Percentiles rank a stretch among this genome's conserved stretches.
phyloP scores from a whole-genome alignment of 1,284 basidiomycete species.

The Heterobasidion annosum region DNA sequence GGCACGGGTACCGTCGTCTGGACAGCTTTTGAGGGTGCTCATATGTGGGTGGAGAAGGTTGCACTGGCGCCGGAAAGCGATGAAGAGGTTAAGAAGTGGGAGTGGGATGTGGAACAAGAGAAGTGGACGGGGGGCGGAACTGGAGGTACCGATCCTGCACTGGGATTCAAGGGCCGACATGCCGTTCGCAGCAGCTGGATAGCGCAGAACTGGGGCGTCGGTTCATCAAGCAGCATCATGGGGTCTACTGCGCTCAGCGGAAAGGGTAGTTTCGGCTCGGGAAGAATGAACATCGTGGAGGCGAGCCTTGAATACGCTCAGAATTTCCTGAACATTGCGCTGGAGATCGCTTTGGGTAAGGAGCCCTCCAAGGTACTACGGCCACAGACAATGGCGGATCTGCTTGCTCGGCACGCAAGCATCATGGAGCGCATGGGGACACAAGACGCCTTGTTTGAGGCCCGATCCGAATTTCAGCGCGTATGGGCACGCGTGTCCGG shows the following conservation, averaged over 20 bases:
- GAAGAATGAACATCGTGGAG: conserved; percentile 37
- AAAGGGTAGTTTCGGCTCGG: conserved; percentile 23
- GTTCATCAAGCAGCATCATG: conserved; percentile 30
- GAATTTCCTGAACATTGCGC: conserved; percentile 42
- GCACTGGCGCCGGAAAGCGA: conserved; percentile 46
- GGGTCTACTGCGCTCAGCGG: conserved; percentile 27
- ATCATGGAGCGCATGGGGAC: conserved; percentile 64
- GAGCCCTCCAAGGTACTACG: conserved; percentile 27
- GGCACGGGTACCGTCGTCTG: conserved; percentile 29
- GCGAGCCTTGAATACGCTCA: conserved; percentile 44
- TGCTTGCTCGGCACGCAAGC: conserved; percentile 54
- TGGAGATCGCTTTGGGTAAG: conserved; percentile 36
- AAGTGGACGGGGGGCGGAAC: conserved; percentile 63
- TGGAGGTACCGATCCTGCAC: conserved; percentile 67
- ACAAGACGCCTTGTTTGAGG: conserved; percentile 42
- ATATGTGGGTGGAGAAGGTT: conserved; percentile 64
- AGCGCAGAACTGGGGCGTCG: conserved; percentile 63
- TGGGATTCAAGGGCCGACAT: conserved; percentile 61
- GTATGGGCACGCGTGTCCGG: conserved; percentile 42
- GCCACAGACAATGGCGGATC: conserved; percentile 45
- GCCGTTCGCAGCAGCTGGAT: conserved; percentile 73
- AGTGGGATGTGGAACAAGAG: conserved; percentile 67
- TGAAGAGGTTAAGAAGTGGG: conserved; percentile 48
- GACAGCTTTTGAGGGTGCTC: conserved; percentile 48
- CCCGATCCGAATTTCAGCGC: conserved; percentile 55